Conservation (phyloP, 805 yeast genomes). For the Yamadazyma tumulicola region DNA sequence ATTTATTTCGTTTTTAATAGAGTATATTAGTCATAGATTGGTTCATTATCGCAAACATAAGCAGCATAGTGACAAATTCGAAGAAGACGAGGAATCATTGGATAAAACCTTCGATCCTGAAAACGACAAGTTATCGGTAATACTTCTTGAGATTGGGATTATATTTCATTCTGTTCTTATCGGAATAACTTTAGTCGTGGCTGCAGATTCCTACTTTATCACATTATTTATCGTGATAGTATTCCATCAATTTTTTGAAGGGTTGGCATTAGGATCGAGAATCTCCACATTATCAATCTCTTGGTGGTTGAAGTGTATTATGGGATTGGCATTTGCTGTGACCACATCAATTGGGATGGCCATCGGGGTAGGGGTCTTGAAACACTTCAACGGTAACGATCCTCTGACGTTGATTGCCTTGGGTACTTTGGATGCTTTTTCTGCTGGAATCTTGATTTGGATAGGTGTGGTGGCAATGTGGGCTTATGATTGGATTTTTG, state of each 20-base stretch:
- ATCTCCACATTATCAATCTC: slow-evolving; percentile 13
- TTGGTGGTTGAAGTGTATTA: slow-evolving; percentile 11
- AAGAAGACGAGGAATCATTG: slow-evolving; percentile 1
- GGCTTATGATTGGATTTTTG: slow-evolving; percentile 27
- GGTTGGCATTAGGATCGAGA: slow-evolving; percentile 27
- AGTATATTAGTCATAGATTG: slow-evolving; percentile 17
- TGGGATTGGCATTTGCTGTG: slow-evolving; percentile 20
- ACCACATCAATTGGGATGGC: slow-evolving; percentile 32
- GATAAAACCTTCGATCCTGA: not conserved
- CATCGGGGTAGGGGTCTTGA: slow-evolving; percentile 26
- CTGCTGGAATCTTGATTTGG: slow-evolving; percentile 32
- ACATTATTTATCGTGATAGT: slow-evolving; percentile 27
- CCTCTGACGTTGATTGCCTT: slow-evolving; percentile 27
- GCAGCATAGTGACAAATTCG: not conserved
- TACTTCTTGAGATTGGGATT: slow-evolving; percentile 25
- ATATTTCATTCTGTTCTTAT: slow-evolving; percentile 28
- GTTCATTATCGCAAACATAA: slow-evolving; percentile 4
- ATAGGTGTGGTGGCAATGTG: slow-evolving; percentile 30
- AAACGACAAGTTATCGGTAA: slow-evolving; percentile 12
- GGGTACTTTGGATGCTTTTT: slow-evolving; percentile 31
- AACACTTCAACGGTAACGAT: slow-evolving; percentile 26
- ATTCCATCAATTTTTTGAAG: slow-evolving; percentile 33
- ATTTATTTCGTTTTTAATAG: slow-evolving; percentile 21
- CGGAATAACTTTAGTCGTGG: slow-evolving; percentile 28
- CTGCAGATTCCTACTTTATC: slow-evolving; percentile 25